A percentile compares a stretch with the other conserved stretches of the same genome.
phyloP scores from a whole-genome alignment of 208 protist genomes.

The Leptomonas pyrrhocoris region DNA sequence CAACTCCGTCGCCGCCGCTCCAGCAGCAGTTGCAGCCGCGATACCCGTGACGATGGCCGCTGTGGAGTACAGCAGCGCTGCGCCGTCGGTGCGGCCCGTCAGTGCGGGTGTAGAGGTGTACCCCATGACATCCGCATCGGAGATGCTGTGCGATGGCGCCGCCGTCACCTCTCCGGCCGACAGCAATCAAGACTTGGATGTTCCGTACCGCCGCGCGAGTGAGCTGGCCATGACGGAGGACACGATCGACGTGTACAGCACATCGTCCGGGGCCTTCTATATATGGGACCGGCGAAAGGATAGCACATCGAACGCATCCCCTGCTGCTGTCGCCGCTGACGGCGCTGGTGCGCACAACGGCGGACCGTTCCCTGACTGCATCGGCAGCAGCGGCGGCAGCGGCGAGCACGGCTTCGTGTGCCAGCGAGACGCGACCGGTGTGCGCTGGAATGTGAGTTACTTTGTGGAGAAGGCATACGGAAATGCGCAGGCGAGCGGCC shows the following conservation, averaged over 20 bases:
- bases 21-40: no score
- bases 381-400: no score
- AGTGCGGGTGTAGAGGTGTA: slow-evolving; percentile 18
- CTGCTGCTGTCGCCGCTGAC: background rate
- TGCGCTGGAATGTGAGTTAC: slow-evolving; percentile 11
- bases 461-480: background rate
- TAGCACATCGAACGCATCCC: background rate
- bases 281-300: slow-evolving; percentile 12
- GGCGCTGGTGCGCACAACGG: background rate
- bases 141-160: background rate
- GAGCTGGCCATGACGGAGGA: background rate
- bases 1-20: no score
- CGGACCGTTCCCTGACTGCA: no score
- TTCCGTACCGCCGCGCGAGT: background rate
- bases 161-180: background rate
- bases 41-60: no score
- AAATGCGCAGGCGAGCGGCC: background rate
- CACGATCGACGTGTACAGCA: slow-evolving; percentile 19
- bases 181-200: background rate
- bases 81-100: slow-evolving; percentile 5
- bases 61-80: background rate
- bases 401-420: slow-evolving; percentile 10
- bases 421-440: slow-evolving; percentile 11
- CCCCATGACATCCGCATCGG: background rate
- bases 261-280: slow-evolving; percentile 4